Evolutionary conservation across 78 protist genomes (phyloP), one percentile per base, ranked within the genome.

Genomic region (Dictyostelium brefeldianum): DNA sequence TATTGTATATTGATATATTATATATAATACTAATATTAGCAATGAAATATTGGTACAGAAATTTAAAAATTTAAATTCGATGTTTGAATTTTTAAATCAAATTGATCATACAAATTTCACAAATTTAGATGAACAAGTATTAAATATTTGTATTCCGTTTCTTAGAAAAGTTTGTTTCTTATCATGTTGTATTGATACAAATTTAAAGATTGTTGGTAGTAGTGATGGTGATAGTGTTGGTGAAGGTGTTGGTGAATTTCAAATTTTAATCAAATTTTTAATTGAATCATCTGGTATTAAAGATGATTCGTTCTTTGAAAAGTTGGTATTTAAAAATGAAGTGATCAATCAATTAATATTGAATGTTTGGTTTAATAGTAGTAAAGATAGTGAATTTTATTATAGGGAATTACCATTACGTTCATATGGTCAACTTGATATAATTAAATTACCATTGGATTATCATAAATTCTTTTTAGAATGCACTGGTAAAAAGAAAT

Each of bases 381-480:
- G 20, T 70, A 46, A 46, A 14, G 50, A 70, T 27, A 36, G 43
- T 36, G 43, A 36, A 36, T 36, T 2, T 36, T 22, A 22, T 22
- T 10, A 11, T 18, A 59, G 18, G 18, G 31, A 73, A 9, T 46
- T 73, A 46, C 79, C 79, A 18, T 46, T 73, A 73, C 17, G 79
- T n/a, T 29, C 48, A 29, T 36, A 29, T 25, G n/a, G 47, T 43
- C 54, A 73, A n/a, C n/a, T 73, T 7, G 17, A n/a, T 20, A 46
- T 73, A 15, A 47, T 46, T 14, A 27, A n/a, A n/a, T 46, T 73
- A 22, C 79, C 79, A 17, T 17, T 9, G 15, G 79, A 73, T 73
- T 73, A 73, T n/a, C 46, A 29, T n/a, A 73, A 73, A 73, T 73
- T 43, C 51, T 73, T 73, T 67, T 67, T 67, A 67, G 75, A 67